These are phyloP conservation scores for Tylopilus felleus DNA, from an alignment of 768 basidiomycete species.

Conservation along the genomic window DNA sequence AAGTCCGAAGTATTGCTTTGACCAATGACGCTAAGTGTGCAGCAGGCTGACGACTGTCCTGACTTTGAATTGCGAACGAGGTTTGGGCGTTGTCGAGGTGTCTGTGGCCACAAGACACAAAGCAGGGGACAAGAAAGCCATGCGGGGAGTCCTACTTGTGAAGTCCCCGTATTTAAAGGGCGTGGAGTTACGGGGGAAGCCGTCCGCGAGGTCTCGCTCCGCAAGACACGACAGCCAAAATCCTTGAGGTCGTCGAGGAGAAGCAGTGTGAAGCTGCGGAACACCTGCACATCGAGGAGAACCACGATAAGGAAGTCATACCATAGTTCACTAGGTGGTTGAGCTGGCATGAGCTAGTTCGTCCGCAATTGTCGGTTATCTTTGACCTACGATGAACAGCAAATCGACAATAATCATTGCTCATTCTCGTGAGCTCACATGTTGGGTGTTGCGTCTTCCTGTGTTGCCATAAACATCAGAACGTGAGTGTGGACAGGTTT, in stretches of 20 bases:
- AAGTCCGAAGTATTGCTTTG: constrained; percentile 7
- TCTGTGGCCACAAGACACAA: constrained; percentile 20
- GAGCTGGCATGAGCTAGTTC: constrained; percentile 8
- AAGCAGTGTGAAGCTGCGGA: constrained; percentile 24
- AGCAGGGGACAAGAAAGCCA: constrained; percentile 25
- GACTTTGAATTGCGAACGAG: constrained; percentile 31
- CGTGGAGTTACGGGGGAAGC: constrained; percentile 15
- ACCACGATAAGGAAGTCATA: constrained; percentile 12
- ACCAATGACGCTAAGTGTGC: constrained; percentile 14
- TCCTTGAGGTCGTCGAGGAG: constrained; percentile 20
- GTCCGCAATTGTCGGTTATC: background rate
- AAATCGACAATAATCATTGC: background rate
- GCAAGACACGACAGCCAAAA: constrained; percentile 16
- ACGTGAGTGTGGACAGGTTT: background rate
- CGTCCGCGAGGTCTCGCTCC: constrained; percentile 18
- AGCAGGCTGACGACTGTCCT: constrained; percentile 18
- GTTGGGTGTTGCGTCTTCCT: background rate
- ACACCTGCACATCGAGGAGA: constrained; percentile 8
- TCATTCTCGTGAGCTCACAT: background rate
- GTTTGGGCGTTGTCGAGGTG: constrained; percentile 24
- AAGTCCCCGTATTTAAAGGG: constrained; percentile 27
- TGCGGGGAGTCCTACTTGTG: constrained; percentile 13
- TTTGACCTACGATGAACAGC: background rate
- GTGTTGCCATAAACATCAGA: background rate
- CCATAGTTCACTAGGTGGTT: constrained; percentile 1